Percentiles rank a stretch among this genome's conserved stretches.
Evolutionary conservation across 805 yeast species (phyloP).

Genomic region (Zygotorulaspora florentina): DNA sequence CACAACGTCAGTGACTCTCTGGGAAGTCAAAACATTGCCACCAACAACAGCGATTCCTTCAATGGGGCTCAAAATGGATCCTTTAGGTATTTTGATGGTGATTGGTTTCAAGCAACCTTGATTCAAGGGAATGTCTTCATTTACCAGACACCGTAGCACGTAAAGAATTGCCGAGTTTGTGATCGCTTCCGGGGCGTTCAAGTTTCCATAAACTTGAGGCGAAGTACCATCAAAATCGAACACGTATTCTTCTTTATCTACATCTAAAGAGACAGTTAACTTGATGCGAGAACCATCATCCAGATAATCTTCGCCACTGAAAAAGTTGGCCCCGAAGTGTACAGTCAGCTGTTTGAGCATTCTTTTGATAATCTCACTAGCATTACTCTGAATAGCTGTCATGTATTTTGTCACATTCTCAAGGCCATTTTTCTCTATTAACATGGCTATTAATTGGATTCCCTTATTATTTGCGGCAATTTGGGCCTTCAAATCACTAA

Average conservation of each 20-base stretch:
- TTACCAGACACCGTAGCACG: conserved; percentile 78
- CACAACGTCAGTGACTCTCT: conserved; percentile 85
- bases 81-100: conserved; percentile 57
- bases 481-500: conserved; percentile 81
- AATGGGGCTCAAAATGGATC: conserved; percentile 67
- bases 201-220: conserved; percentile 81
- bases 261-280: conserved; percentile 48
- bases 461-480: conserved; percentile 89
- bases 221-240: conserved; percentile 88
- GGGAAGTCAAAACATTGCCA: conserved; percentile 93
- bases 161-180: conserved; percentile 85
- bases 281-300: conserved; percentile 76
- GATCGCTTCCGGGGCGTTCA: conserved; percentile 90
- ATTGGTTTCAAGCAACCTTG: conserved; percentile 89
- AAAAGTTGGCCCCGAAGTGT: conserved; percentile 38
- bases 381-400: conserved; percentile 78
- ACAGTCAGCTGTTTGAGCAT: conserved; percentile 45
- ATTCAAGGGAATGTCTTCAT: conserved; percentile 85
- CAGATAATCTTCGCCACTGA: conserved; percentile 61
- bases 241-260: conserved; percentile 52
- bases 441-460: conserved; percentile 53
- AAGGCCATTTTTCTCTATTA: conserved; percentile 61
- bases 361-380: conserved; percentile 63
- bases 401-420: conserved; percentile 64
- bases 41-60: conserved; percentile 90